Conservation (phyloP, 768 basidiomycete species). For the Leccinum fibrillosum region DNA sequence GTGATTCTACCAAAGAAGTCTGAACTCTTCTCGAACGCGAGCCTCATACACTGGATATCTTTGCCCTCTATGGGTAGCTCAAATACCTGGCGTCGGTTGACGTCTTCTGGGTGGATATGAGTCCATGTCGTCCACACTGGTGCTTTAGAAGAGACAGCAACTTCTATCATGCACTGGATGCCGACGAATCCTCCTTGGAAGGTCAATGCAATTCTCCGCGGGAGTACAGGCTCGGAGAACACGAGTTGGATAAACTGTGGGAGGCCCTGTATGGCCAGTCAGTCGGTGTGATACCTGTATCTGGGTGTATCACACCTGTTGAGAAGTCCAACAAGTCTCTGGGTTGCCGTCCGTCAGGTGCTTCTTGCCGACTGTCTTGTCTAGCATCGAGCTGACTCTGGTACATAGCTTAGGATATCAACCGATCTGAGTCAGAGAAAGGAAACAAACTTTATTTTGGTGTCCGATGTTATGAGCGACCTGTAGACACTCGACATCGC, state of each 20-base stretch:
- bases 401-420: slow-evolving; percentile 2
- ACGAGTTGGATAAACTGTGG: slow-evolving; percentile 72
- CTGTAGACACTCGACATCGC: slow-evolving; percentile 21
- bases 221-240: slow-evolving; percentile 53
- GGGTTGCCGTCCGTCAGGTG: slow-evolving; percentile 64
- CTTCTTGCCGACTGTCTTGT: slow-evolving; percentile 71
- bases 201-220: slow-evolving; percentile 55
- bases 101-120: slow-evolving; percentile 73
- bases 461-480: slow-evolving; percentile 23
- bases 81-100: slow-evolving; percentile 71
- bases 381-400: slow-evolving; percentile 79
- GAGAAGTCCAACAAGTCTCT: slow-evolving; percentile 85
- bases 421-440: slow-evolving; percentile 23
- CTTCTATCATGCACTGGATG: slow-evolving; percentile 53
- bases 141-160: slow-evolving; percentile 31
- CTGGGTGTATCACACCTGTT: slow-evolving; percentile 48
- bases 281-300: slow-evolving; percentile 1
- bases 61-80: slow-evolving; percentile 36
- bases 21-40: slow-evolving; percentile 78
- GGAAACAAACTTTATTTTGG: slow-evolving; percentile 38
- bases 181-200: slow-evolving; percentile 90
- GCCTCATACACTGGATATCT: slow-evolving; percentile 46
- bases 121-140: slow-evolving; percentile 49
- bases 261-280: slow-evolving; percentile 50
- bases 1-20: slow-evolving; percentile 84